Base-by-base conservation (phyloP, 2,329 filamentous ascomycete species). In the Venturia nashicola region DNA sequence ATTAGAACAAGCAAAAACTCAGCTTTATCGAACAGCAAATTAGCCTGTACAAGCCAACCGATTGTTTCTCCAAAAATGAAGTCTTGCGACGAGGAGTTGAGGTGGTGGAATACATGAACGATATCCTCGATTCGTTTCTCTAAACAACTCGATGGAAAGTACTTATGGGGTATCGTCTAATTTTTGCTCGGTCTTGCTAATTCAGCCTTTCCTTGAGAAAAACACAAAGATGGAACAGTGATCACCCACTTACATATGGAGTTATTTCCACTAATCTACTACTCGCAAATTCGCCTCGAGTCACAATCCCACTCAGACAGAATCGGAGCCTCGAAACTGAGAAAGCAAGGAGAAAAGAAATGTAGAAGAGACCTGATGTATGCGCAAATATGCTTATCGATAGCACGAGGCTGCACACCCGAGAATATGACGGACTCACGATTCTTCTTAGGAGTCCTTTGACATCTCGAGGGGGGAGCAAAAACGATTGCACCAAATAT, bases 1-100 rank as follows among this genome's bases (percentile, higher is more conserved):
- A 6, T 23, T 27, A 57, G 51, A 57, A 57, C 16, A 57, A 36
- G 23, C 51, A 57, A 5, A 57, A 36, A 1, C 51, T 57, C 18
- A 57, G 51, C 51, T 57, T 57, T n/a, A 36, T 57, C 32, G 51
- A 57, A 57, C 51, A 57, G 18, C 51, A 57, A 20, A 57, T 57
- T 6, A 57, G 32, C 36, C 27, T 57, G 16, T 57, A 57, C 14
- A 36, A n/a, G 16, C 8, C 27, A 18, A 57, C 51, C 16, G 51
- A 57, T 23, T 57, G 51, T 36, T 57, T 57, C 18, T 32, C 32
- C 14, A 57, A n/a, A 14, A 36, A 57, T 9, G 51, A 57, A 36
- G 32, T 57, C 18, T 36, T 57, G 27, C 51, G 51, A n/a, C 32
- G 51, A n/a, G 51, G 27, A 9, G 51, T 57, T n/a, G 51, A 57